These are phyloP conservation scores for Crucihimalaya himalaica DNA, from an alignment of 345 rosid genomes.

Conservation along the genomic window DNA sequence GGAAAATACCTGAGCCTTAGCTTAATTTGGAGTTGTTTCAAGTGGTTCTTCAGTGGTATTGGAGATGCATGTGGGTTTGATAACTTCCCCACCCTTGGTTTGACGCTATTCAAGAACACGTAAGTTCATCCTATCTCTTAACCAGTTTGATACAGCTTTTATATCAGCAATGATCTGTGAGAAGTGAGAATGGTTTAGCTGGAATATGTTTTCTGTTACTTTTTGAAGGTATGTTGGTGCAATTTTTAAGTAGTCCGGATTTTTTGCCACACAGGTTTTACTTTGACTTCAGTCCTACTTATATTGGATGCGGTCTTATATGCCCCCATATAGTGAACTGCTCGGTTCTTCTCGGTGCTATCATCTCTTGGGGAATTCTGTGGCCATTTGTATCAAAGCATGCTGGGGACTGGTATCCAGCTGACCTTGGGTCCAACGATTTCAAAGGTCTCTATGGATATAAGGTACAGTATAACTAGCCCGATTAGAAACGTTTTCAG, in stretches of 20 bases:
- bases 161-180: neutral
- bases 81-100: slow-evolving; percentile 86
- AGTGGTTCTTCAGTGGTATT: slow-evolving; percentile 95
- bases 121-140: slow-evolving; percentile 42
- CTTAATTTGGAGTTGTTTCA: slow-evolving; percentile 92
- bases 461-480: slow-evolving; percentile 52
- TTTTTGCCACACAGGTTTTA: slow-evolving; percentile 60
- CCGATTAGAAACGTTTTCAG: neutral
- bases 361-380: slow-evolving; percentile 87
- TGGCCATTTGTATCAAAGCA: slow-evolving; percentile 80
- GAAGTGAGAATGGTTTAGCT: neutral
- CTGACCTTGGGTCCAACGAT: slow-evolving; percentile 73
- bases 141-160: neutral
- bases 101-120: slow-evolving; percentile 81
- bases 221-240: neutral
- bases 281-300: slow-evolving; percentile 93
- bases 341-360: slow-evolving; percentile 90
- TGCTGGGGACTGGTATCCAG: slow-evolving; percentile 89
- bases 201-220: neutral
- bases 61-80: slow-evolving; percentile 96
- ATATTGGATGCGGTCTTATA: slow-evolving; percentile 95
- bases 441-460: slow-evolving; percentile 94
- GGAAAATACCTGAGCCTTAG: slow-evolving; percentile 91
- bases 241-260: neutral
- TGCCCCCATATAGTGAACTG: slow-evolving; percentile 93